Evolutionary conservation across 2,329 filamentous ascomycete species (phyloP), one percentile per base, ranked within the genome.

Genomic region (Botrytis paeoniae): DNA sequence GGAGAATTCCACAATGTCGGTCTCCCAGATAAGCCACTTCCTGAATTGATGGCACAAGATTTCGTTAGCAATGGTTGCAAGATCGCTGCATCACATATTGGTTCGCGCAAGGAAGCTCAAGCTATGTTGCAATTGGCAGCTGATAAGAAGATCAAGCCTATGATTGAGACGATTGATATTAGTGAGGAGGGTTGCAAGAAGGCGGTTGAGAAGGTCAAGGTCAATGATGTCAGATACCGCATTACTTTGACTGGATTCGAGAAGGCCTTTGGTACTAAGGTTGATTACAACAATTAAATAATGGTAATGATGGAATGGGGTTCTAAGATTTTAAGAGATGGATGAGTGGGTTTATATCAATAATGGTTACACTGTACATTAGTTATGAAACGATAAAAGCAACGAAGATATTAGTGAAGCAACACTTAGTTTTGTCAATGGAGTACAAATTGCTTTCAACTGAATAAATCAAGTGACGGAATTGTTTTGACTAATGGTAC

Each of bases 141-240:
- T 0, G 85, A 89, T 69, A 87, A 89, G 81, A 84, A 85, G 10
- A 81, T 92, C 45, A 85, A 86, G 81, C 85, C 88, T 1, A 89
- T 87, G 86, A 83, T 91, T 48, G 81, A 89, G 78, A 73, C 71
- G 20, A 57, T 73, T 59, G 71, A 73, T 29, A 73, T 73, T 20
- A 70, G 71, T 48, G 71, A 70, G 35, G 71, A 51, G 32, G 91
- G 89, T 0, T 91, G 91, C 78, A 89, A 89, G 81, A 86, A 93
- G 83, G 92, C 89, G 0, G 87, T 93, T 29, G 86, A 90, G 81
- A 86, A 89, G 76, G 88, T 95, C 69, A 89, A 91, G 79, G 89
- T 88, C 75, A 92, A 92, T 77, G 88, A 93, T 80, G 90, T 94
- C 22, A 86, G 86, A 48, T 95, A 93, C 80, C 86, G 93, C 59